These are phyloP conservation scores for Cupressus sempervirens DNA, from an alignment of 75 land plant species.

Conservation along the genomic window DNA sequence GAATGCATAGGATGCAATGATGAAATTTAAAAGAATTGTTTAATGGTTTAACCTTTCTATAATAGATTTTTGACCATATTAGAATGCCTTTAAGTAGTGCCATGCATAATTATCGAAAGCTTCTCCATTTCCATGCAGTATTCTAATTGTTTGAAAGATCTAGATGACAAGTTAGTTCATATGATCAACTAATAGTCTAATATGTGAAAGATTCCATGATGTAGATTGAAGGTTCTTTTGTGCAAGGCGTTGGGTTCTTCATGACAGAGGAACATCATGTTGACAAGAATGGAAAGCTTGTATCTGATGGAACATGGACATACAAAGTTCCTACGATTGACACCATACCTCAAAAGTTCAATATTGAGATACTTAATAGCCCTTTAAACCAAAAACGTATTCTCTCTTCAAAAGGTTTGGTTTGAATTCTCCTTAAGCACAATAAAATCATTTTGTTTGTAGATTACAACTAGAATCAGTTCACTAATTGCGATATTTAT, in stretches of 20 bases:
- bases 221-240: slow-evolving; percentile 96
- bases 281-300: too few species aligned
- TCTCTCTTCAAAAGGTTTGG: slow-evolving; percentile 83
- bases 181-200: neutral
- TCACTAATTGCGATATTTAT: neutral
- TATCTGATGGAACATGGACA: too few species aligned
- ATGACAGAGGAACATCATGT: too few species aligned
- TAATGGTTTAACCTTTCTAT: too few species aligned
- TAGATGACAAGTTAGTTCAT: neutral
- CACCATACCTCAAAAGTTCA: slow-evolving; percentile 69
- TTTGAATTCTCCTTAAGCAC: neutral
- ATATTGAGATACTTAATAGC: slow-evolving; percentile 72
- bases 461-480: neutral
- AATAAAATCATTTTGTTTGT: neutral
- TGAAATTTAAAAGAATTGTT: neutral
- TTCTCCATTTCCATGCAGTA: neutral
- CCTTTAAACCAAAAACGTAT: slow-evolving; percentile 65
- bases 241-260: slow-evolving; percentile 46
- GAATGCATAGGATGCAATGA: neutral
- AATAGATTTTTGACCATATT: neutral
- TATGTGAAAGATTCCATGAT: neutral
- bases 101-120: neutral
- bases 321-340: slow-evolving; percentile 57
- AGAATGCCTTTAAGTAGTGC: too few species aligned
- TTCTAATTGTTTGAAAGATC: neutral